Percentiles rank a stretch among this genome's conserved stretches.
phyloP scores from a whole-genome alignment of 2,329 filamentous ascomycete species.

The Ramichloridium luteum region DNA sequence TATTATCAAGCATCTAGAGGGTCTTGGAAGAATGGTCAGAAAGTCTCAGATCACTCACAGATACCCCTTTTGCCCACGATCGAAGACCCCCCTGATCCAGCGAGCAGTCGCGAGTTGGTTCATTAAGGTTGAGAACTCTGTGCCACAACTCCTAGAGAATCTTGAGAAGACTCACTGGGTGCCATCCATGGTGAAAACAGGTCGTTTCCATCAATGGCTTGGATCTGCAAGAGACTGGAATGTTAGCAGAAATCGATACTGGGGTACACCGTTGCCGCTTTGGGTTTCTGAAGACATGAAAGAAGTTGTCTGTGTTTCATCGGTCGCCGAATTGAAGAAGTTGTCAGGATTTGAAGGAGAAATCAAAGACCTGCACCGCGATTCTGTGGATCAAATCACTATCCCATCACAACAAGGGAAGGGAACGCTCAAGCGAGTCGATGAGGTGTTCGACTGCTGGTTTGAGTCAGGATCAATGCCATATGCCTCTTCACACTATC shows the following conservation, averaged over 20 bases:
- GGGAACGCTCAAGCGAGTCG: constrained; percentile 64
- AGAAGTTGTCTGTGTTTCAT: constrained; percentile 77
- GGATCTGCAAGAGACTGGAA: constrained; percentile 89
- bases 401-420: constrained; percentile 85
- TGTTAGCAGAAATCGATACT: constrained; percentile 84
- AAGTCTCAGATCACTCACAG: constrained; percentile 84
- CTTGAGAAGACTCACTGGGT: constrained; percentile 89
- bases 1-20: constrained; percentile 82
- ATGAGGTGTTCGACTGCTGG: constrained; percentile 94
- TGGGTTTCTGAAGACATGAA: constrained; percentile 87
- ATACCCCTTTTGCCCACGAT: constrained; percentile 87
- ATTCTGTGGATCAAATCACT: constrained; percentile 87
- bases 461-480: constrained; percentile 96
- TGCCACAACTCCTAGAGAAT: constrained; percentile 81
- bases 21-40: constrained; percentile 61
- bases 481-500: constrained; percentile 81
- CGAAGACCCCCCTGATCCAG: constrained; percentile 91
- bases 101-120: constrained; percentile 91
- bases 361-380: constrained; percentile 74
- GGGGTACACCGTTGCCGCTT: constrained; percentile 84
- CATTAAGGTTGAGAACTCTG: constrained; percentile 70
- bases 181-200: constrained; percentile 79
- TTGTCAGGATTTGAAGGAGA: constrained; percentile 78
- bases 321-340: constrained; percentile 69
- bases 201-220: constrained; percentile 85